These are phyloP conservation scores for Daedalea quercina DNA, from an alignment of 768 basidiomycete species.

Conservation along the genomic window DNA sequence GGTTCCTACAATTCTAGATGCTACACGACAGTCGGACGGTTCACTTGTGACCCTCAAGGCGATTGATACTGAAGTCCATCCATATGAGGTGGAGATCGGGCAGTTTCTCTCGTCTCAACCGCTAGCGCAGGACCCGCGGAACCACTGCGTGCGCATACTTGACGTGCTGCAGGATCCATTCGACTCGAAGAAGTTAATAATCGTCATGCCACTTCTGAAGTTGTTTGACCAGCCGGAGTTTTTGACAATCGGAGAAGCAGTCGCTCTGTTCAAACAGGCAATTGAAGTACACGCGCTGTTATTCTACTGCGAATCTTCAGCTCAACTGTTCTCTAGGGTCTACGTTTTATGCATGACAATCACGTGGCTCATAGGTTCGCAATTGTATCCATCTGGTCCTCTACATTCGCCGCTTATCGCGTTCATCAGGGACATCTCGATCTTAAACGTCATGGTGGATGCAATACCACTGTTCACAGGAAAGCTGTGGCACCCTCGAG, in stretches of 20 bases:
- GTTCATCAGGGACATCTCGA: slow-evolving; percentile 7
- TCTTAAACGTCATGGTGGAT: slow-evolving; percentile 15
- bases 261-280: slow-evolving; percentile 27
- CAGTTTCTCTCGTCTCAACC: slow-evolving; percentile 4
- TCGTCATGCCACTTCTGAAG: slow-evolving; percentile 27
- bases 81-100: slow-evolving; percentile 11
- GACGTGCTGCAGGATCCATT: slow-evolving; percentile 15
- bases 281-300: slow-evolving; percentile 23
- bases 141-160: slow-evolving; percentile 18
- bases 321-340: slow-evolving; percentile 18
- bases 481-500: slow-evolving; percentile 1
- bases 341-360: slow-evolving; percentile 29
- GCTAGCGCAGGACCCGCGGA: slow-evolving; percentile 10
- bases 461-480: slow-evolving; percentile 1
- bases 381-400: too few relatives aligned
- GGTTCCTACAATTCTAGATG: slow-evolving; percentile 11
- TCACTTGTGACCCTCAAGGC: slow-evolving; percentile 11
- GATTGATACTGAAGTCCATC: slow-evolving; percentile 8
- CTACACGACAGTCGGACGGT: slow-evolving; percentile 14
- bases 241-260: slow-evolving; percentile 27
- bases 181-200: slow-evolving; percentile 8
- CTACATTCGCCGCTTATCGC: not conserved
- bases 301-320: not conserved
- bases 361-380: slow-evolving; percentile 29
- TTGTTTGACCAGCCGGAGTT: slow-evolving; percentile 22